Percentiles rank a stretch among this genome's conserved stretches.
phyloP scores from a whole-genome alignment of 1,139 yeast species.

The Kodamaea arcana region DNA sequence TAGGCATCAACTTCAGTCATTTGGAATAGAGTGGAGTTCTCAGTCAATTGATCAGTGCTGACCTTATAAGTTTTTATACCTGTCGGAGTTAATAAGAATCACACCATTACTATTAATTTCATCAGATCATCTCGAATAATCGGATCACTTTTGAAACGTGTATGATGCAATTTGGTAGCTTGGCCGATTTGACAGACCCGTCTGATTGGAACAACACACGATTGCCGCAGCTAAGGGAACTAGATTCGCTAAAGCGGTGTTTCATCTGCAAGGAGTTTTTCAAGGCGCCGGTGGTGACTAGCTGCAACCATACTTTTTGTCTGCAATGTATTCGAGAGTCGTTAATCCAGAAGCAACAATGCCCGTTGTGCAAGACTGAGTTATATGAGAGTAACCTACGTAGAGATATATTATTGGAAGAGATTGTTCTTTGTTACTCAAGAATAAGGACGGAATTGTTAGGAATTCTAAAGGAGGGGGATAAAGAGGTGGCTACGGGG shows the following conservation, averaged over 20 bases:
- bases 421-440: slow-evolving; percentile 56
- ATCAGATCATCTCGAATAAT: too few species aligned
- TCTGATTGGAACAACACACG: slow-evolving; percentile 59
- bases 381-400: slow-evolving; percentile 68
- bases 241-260: slow-evolving; percentile 76
- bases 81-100: too few species aligned
- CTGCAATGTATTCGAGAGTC: slow-evolving; percentile 82
- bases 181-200: slow-evolving; percentile 52
- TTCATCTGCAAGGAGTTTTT: slow-evolving; percentile 88
- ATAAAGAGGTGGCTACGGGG: neutral
- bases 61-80: too few species aligned
- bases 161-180: slow-evolving; percentile 1
- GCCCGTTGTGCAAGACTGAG: slow-evolving; percentile 78
- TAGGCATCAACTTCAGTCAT: too few species aligned
- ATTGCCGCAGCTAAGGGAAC: slow-evolving; percentile 52
- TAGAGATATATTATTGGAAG: slow-evolving; percentile 70
- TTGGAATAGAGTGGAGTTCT: too few species aligned
- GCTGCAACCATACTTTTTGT: slow-evolving; percentile 89
- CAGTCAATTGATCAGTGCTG: too few species aligned
- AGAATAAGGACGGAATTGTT: slow-evolving; percentile 39
- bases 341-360: slow-evolving; percentile 52
- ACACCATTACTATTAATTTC: too few species aligned
- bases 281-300: slow-evolving; percentile 77
- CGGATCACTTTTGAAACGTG: too few species aligned
- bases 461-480: slow-evolving; percentile 15